Conservation (phyloP, 345 rosid genomes). For the Kernera saxatilis region DNA sequence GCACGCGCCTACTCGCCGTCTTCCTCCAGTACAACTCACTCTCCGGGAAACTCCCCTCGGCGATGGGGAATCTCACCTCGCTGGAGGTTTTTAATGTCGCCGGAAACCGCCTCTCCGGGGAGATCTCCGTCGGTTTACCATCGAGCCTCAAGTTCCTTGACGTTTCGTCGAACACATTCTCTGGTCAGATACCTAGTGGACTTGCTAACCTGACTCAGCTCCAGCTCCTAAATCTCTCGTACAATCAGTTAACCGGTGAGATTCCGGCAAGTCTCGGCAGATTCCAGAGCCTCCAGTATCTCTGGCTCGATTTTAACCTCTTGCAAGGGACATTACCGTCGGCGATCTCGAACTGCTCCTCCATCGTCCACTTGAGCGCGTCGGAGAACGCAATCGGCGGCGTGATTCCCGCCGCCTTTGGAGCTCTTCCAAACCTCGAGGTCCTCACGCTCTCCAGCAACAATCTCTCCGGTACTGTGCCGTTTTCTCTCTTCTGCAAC, state of each 20-base stretch:
- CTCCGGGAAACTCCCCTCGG: constrained; percentile 67
- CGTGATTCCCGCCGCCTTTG: constrained; percentile 65
- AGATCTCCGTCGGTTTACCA: constrained; percentile 46
- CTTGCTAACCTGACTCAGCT: constrained; percentile 53
- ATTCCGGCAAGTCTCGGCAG: constrained; percentile 66
- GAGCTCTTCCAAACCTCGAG: constrained; percentile 60
- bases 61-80: constrained; percentile 47
- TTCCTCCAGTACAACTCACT: constrained; percentile 85
- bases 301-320: constrained; percentile 69
- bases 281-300: constrained; percentile 57
- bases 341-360: constrained; percentile 68
- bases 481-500: constrained; percentile 62
- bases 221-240: constrained; percentile 73
- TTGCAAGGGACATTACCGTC: constrained; percentile 81
- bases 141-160: constrained; percentile 51
- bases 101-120: constrained; percentile 68
- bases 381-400: constrained; percentile 66
- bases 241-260: constrained; percentile 61
- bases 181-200: constrained; percentile 56
- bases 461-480: constrained; percentile 61
- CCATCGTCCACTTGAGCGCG: constrained; percentile 73
- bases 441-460: constrained; percentile 60
- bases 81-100: constrained; percentile 63
- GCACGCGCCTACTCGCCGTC: constrained; percentile 61
- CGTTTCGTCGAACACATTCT: constrained; percentile 66